Evolutionary conservation across 352 stramenopile genomes (phyloP), one percentile per base, ranked within the genome.

Genomic region (Globisporangium radiosum): DNA sequence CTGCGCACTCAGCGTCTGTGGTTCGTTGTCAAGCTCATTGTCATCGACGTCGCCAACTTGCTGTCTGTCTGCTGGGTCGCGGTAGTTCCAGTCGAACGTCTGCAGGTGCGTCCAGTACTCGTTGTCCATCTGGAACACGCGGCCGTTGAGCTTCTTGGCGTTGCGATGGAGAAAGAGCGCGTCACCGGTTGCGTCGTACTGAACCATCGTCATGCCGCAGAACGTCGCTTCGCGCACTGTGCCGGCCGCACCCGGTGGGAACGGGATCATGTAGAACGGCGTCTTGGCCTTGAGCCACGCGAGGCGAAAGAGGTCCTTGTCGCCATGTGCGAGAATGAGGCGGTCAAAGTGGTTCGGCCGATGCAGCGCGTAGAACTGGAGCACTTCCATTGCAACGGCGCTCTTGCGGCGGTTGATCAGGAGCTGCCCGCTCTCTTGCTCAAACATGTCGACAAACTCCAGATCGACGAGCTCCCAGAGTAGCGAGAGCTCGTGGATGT

Each of bases 221-320:
- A 88, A 92, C 52, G 65, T 68, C 39, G 67, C 70, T 19, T 74
- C 71, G 2, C 71, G 54, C 47, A 72, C 60, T 8, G 64, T 61
- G 5, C 78, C 78, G 0, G 76, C 77, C 10, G 73, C 60, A 2
- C 61, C 81, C 6, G 77, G 75, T 3, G 80, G 73, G 37, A 70
- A 74, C 37, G 64, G 65, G 7, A 93, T 72, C 78, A 90, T 90
- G 56, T 78, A 70, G 49, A 79, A 93, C 8, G 68, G 60, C 39
- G 72, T 71, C 9, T 76, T 67, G 11, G 73, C 71, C 59, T 90
- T 92, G 64, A 90, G 75, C 80, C 83, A 92, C 10, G 80, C 83
- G 37, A 92, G 66, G 15, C 83, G 78, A 60, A 90, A 92, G 14
- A 92, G 70, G 40, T 92, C 83, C 54, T 92, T 92, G 62, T 92